These are phyloP conservation scores for Thymus mandschuricus DNA, from an alignment of 257 asterid genomes.

Conservation along the genomic window DNA sequence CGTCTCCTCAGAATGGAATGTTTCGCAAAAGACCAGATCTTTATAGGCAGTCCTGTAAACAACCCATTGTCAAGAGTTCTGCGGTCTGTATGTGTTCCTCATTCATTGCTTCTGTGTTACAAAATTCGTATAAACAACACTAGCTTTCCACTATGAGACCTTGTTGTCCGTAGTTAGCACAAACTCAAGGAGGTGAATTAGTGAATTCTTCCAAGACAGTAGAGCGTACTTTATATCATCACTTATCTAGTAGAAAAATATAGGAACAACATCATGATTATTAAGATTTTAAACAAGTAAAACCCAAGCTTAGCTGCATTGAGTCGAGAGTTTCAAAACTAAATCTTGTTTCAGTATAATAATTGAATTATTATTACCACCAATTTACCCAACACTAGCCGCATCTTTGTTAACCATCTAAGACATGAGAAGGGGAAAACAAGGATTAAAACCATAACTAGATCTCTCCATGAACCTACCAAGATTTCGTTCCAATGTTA, in stretches of 20 bases:
- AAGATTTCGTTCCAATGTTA: not conserved
- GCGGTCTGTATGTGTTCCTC: constrained; percentile 6
- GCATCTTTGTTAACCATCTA: not conserved
- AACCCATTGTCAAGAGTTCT: constrained; percentile 28
- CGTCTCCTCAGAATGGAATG: constrained; percentile 78
- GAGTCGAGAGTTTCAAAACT: not conserved
- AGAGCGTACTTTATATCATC: not conserved
- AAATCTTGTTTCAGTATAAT: not conserved
- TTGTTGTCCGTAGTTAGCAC: constrained; percentile 2
- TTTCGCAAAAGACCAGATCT: constrained; percentile 77
- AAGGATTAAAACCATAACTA: not conserved
- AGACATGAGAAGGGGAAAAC: not conserved
- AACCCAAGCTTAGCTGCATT: not conserved
- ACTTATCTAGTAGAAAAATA: not conserved
- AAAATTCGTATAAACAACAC: not conserved
- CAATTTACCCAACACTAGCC: not conserved
- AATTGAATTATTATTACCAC: not conserved
- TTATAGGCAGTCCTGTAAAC: constrained; percentile 74
- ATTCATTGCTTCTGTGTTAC: constrained; percentile 6
- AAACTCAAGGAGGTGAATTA: constrained; percentile 8
- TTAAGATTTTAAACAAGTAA: not conserved
- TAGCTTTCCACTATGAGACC: not conserved
- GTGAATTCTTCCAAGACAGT: constrained; percentile 13
- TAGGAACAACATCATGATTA: not conserved
- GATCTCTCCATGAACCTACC: constrained; percentile 6